Evolutionary conservation across 352 stramenopile species (phyloP).

Genomic region (Phytopythium cucurbitacearum): DNA sequence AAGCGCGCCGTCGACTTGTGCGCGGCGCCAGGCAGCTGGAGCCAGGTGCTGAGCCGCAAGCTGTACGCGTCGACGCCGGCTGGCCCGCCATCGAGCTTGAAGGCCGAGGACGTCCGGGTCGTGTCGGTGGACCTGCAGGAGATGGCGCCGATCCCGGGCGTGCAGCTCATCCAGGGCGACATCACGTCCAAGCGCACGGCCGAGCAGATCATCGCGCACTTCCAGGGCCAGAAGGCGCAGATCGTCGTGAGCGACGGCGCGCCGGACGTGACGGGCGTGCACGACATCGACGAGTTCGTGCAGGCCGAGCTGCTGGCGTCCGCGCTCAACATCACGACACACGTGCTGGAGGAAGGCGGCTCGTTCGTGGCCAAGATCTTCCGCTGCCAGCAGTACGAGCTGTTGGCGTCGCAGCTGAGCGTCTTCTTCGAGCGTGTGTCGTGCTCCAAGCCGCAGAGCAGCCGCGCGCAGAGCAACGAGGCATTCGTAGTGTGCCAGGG

Average conservation of each 20-base stretch:
- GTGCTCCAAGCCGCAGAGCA: conserved; percentile 97
- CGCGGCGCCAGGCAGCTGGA: conserved; percentile 97
- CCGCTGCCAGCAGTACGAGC: conserved; percentile 93
- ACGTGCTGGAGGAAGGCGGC: conserved; percentile 92
- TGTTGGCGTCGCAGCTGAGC: conserved; percentile 95
- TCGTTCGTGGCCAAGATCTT: conserved; percentile 99
- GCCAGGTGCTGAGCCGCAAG: conserved; percentile 93
- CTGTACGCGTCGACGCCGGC: conserved; percentile 55
- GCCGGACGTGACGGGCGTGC: conserved; percentile 98
- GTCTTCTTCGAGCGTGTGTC: conserved; percentile 95
- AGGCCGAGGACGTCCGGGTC: conserved; percentile 66
- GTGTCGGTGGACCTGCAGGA: conserved; percentile 99
- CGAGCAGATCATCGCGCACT: conserved; percentile 93
- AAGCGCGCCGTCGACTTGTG: conserved; percentile 96
- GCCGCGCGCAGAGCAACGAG: conserved; percentile 94
- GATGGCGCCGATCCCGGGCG: conserved; percentile 97
- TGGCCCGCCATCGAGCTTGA: not conserved
- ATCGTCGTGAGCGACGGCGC: conserved; percentile 98
- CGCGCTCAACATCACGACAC: conserved; percentile 97
- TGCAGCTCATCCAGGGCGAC: conserved; percentile 94
- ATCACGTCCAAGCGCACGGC: conserved; percentile 97
- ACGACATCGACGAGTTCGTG: conserved; percentile 99
- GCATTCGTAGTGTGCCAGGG: conserved; percentile 96
- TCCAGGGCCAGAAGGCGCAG: conserved; percentile 92
- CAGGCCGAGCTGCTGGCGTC: conserved; percentile 95